Evolutionary conservation across 352 stramenopile genomes (phyloP).

Genomic region (Globisporangium polare): DNA sequence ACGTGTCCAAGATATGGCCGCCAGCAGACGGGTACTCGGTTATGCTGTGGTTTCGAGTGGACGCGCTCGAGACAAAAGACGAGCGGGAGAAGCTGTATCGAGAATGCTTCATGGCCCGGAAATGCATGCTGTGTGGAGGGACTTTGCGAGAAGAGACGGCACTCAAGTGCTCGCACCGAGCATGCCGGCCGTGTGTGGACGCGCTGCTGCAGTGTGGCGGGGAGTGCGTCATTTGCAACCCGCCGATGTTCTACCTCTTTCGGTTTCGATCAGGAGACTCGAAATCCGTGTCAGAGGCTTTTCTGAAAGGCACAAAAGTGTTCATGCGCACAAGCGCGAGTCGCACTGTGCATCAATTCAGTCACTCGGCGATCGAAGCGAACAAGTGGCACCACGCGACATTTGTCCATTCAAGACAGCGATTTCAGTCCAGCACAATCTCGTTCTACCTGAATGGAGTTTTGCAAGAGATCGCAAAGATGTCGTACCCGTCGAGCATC

Average conservation of each 20-base stretch:
- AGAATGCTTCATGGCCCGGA: slow-evolving; percentile 46
- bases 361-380: slow-evolving; percentile 35
- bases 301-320: slow-evolving; percentile 58
- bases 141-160: slow-evolving; percentile 40
- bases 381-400: slow-evolving; percentile 48
- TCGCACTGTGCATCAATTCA: slow-evolving; percentile 52
- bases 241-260: slow-evolving; percentile 69
- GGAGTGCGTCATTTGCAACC: slow-evolving; percentile 71
- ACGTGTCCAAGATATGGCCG: slow-evolving; percentile 55
- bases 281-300: slow-evolving; percentile 66
- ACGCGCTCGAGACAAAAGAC: slow-evolving; percentile 51
- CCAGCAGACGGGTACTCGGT: slow-evolving; percentile 60
- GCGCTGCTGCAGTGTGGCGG: slow-evolving; percentile 47
- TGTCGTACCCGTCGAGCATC: slow-evolving; percentile 61
- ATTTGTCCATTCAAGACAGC: slow-evolving; percentile 56
- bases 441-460: slow-evolving; percentile 62
- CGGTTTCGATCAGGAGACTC: slow-evolving; percentile 63
- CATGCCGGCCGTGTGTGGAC: slow-evolving; percentile 53
- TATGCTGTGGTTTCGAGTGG: slow-evolving; percentile 63
- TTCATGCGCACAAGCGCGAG: slow-evolving; percentile 58
- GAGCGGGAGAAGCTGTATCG: slow-evolving; percentile 62
- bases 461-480: slow-evolving; percentile 63
- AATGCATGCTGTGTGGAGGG: slow-evolving; percentile 51
- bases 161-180: slow-evolving; percentile 71
- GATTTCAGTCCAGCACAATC: slow-evolving; percentile 66